Percentiles rank a stretch among this genome's conserved stretches.
phyloP scores from a whole-genome alignment of 129 eudicot species.

The Chrysanthemum makinoi region DNA sequence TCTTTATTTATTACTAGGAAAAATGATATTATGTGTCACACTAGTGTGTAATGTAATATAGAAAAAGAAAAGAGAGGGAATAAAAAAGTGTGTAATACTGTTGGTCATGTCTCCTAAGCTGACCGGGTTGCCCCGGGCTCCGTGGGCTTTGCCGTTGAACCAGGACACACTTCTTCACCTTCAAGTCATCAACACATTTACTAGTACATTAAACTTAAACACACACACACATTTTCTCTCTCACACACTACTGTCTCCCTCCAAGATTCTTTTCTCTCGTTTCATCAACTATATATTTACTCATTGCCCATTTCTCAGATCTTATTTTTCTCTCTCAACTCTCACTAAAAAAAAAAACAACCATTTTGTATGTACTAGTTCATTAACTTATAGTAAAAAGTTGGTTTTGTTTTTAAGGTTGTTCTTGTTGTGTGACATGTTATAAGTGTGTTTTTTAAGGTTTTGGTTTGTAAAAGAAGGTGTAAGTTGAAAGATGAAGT shows the following conservation, averaged over 20 bases:
- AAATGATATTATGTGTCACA: no score
- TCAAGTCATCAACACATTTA: conserved; percentile 21
- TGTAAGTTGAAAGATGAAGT: conserved; percentile 65
- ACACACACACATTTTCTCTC: conserved; percentile 18
- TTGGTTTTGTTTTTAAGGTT: conserved; percentile 27
- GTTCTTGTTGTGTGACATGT: conserved; percentile 11
- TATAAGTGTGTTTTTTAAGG: not conserved
- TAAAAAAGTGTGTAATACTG: conserved; percentile 51
- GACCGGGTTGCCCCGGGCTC: conserved; percentile 69
- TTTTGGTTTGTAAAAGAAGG: conserved; percentile 17
- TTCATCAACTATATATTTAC: conserved; percentile 49
- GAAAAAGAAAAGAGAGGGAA: conserved; percentile 49
- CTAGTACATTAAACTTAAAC: conserved; percentile 3
- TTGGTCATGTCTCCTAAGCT: conserved; percentile 87
- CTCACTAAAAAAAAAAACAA: conserved; percentile 3
- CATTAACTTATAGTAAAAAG: conserved; percentile 29
- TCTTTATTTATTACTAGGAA: no score
- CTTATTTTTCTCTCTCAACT: conserved; percentile 42
- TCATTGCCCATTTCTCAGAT: conserved; percentile 43
- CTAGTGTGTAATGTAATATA: not conserved
- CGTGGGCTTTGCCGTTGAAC: conserved; percentile 94
- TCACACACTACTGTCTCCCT: conserved; percentile 36
- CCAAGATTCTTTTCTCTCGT: conserved; percentile 49
- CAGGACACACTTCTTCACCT: conserved; percentile 63
- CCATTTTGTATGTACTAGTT: conserved; percentile 14